Percentiles rank a stretch among this genome's conserved stretches.
These are phyloP conservation scores for Podospora pseudocomata DNA, from an alignment of 495 filamentous ascomycete genomes.

Conservation along the genomic window DNA sequence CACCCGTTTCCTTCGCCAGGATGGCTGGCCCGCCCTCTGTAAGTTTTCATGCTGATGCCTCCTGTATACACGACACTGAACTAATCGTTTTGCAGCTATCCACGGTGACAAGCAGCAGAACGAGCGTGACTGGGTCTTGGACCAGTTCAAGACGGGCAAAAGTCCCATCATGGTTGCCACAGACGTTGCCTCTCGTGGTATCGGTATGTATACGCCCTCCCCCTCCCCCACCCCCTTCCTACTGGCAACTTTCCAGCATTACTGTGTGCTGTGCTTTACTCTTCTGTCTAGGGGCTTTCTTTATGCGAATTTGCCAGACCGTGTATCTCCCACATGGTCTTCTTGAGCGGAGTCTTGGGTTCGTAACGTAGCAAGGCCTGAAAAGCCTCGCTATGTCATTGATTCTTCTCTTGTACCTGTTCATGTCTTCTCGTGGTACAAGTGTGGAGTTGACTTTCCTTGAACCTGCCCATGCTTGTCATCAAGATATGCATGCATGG, in stretches of 20 bases:
- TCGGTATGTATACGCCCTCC: slow-evolving; percentile 83
- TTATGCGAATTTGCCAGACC: slow-evolving; percentile 81
- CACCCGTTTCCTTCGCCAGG: slow-evolving; percentile 95
- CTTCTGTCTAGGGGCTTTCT: slow-evolving; percentile 75
- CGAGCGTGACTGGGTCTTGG: slow-evolving; percentile 98
- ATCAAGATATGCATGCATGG: slow-evolving; percentile 40
- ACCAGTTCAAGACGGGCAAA: slow-evolving; percentile 97
- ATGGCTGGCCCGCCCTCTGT: slow-evolving; percentile 98
- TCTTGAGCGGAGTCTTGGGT: slow-evolving; percentile 78
- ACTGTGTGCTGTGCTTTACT: slow-evolving; percentile 80
- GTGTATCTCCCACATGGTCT: slow-evolving; percentile 70
- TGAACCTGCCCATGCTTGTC: slow-evolving; percentile 58
- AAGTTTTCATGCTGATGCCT: slow-evolving; percentile 40
- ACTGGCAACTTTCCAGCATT: slow-evolving; percentile 62
- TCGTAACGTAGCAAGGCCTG: slow-evolving; percentile 62
- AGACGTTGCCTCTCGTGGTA: slow-evolving; percentile 97
- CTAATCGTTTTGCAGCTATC: slow-evolving; percentile 58
- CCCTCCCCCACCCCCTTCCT: slow-evolving; percentile 40
- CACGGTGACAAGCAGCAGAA: slow-evolving; percentile 99
- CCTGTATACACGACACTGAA: neutral
- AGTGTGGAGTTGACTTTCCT: slow-evolving; percentile 70
- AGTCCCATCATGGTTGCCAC: slow-evolving; percentile 97
- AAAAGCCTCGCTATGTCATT: slow-evolving; percentile 61
- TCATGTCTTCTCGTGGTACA: slow-evolving; percentile 53
- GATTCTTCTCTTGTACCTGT: slow-evolving; percentile 69